Percentiles rank a stretch among this genome's conserved stretches.
phyloP scores from a whole-genome alignment of 768 basidiomycete genomes.

The Hemileccinum impolitum region DNA sequence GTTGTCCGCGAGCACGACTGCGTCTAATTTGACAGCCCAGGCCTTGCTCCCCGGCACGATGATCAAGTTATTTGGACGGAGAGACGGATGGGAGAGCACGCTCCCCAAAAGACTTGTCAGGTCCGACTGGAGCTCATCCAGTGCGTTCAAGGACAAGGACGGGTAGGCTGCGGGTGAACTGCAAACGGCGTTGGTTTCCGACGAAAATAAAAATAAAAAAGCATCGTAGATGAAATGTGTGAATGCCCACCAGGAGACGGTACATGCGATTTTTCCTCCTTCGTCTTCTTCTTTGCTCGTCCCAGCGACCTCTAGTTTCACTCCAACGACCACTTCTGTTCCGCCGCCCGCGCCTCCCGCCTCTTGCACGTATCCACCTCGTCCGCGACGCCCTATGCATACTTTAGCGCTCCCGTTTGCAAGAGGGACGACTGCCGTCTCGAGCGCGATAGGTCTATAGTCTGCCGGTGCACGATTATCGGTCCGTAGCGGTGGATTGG shows the following conservation, averaged over 20 bases:
- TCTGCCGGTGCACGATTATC: slow-evolving; percentile 72
- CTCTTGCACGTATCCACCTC: slow-evolving; percentile 70
- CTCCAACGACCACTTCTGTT: slow-evolving; percentile 76
- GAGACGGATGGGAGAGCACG: slow-evolving; percentile 61
- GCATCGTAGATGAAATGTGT: slow-evolving; percentile 1
- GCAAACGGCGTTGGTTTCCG: slow-evolving; percentile 26
- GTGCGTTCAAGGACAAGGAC: slow-evolving; percentile 51
- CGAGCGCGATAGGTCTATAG: slow-evolving; percentile 66
- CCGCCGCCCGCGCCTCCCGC: slow-evolving; percentile 73
- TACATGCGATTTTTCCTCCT: slow-evolving; percentile 61
- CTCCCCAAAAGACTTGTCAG: slow-evolving; percentile 59
- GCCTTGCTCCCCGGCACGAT: slow-evolving; percentile 60
- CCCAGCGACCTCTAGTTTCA: slow-evolving; percentile 74
- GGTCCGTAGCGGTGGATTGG: slow-evolving; percentile 59
- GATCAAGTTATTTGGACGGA: slow-evolving; percentile 62
- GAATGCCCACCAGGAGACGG: slow-evolving; percentile 69
- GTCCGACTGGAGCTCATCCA: slow-evolving; percentile 80
- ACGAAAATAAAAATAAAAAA: too few relatives aligned
- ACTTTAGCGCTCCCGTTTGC: slow-evolving; percentile 83
- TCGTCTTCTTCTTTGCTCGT: slow-evolving; percentile 44
- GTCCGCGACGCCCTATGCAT: slow-evolving; percentile 62
- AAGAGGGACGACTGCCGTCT: slow-evolving; percentile 74
- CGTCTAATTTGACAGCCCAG: slow-evolving; percentile 75
- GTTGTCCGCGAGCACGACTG: slow-evolving; percentile 68
- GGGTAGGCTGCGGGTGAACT: slow-evolving; percentile 85